Conservation (phyloP, 1,284 basidiomycete species). For the Melampsora larici-populina region DNA sequence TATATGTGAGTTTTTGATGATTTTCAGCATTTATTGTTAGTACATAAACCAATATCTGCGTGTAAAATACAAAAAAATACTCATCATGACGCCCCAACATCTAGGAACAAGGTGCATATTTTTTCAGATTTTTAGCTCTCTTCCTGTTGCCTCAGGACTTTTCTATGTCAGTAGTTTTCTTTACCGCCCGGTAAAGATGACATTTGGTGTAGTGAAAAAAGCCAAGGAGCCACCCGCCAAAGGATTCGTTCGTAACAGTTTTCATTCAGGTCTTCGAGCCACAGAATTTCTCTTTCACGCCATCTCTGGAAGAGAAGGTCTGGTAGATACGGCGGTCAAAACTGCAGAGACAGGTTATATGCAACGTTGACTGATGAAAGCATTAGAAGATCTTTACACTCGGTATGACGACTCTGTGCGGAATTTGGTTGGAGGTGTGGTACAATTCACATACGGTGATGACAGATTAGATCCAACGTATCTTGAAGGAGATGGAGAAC, state of each 20-base stretch:
- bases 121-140: no score
- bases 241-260: conserved; percentile 94
- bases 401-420: conserved; percentile 97
- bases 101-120: no score
- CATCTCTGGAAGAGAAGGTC: conserved; percentile 95
- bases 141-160: no score
- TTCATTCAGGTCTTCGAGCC: conserved; percentile 88
- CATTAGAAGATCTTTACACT: conserved; percentile 91
- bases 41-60: no score
- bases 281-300: conserved; percentile 99
- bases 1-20: no score
- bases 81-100: no score
- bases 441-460: conserved; percentile 96
- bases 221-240: conserved; percentile 95
- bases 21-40: no score
- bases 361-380: conserved; percentile 98
- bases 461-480: conserved; percentile 97
- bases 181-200: no score
- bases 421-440: conserved; percentile 91
- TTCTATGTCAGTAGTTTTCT: no score
- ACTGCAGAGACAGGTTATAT: conserved; percentile 89
- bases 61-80: no score
- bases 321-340: conserved; percentile 74
- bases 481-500: conserved; percentile 80
- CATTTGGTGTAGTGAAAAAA: no score